Base-by-base conservation (phyloP, 768 basidiomycete genomes). In the Lactarius sp. region DNA sequence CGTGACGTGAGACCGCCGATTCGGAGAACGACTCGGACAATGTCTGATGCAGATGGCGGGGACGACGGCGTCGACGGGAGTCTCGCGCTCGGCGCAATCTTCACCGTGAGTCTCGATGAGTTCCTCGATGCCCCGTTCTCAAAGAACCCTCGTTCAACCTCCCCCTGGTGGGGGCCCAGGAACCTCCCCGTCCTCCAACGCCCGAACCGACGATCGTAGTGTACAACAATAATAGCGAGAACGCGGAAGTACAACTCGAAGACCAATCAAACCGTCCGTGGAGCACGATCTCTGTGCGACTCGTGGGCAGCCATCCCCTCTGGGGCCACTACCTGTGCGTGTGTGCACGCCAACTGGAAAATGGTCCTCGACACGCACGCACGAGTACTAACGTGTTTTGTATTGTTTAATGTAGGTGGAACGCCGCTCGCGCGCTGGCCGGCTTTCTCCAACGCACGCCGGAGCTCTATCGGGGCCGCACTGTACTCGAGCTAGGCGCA, bases 401-500 rank as follows among this genome's bases (percentile, higher is more conserved):
- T n/a, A n/a, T n/a, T n/a, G n/a, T n/a, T n/a, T n/a, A n/a, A 3
- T 46, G 2, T 39, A 92, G 91, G 64, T 92, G 91, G 90, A 93
- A 92, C 70, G 89, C 91, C 2, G 84, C 89, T 2, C 77, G 86
- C 4, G 81, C 86, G 0, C 80, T 92, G 54, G 88, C 90, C 13
- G 78, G 83, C 0, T 90, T 85, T 71, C 77, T 92, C 2, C 88
- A 91, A 64, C 72, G 74, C 12, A 78, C 86, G 59, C 69, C 70
- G 0, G 72, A 78, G 1, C 67, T 87, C 0, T 85, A 83, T 51
- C 68, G 68, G 0, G 74, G 75, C 6, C 77, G 74, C 8, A 73
- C 69, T 31, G 85, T 98, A 0, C 78, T 98, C 1, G 97, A 99
- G 73, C 83, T 98, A 0, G 97, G 97, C 0, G 97, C 97, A 0